A percentile compares a stretch with the other conserved stretches of the same genome.
Evolutionary conservation across 192 early-diverging fungal species (phyloP).

Genomic region (Lunasporangiospora selenospora): DNA sequence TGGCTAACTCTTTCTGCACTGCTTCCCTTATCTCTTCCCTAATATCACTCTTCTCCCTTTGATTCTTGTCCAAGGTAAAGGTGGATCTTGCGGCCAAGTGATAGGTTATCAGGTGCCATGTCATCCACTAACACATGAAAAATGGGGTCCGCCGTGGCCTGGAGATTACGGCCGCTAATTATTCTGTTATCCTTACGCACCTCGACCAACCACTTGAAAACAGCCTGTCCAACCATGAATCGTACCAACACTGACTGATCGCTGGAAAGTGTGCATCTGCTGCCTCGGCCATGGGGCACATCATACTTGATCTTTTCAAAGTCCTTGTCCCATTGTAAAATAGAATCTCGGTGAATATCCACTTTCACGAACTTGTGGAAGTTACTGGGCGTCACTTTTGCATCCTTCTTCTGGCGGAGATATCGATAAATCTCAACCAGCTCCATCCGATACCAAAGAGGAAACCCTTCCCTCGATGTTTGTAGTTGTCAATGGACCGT

Average conservation of each 20-base stretch:
- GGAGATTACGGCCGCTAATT: neutral
- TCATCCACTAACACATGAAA: neutral
- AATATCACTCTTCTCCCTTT: neutral
- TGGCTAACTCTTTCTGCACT: too few relatives aligned
- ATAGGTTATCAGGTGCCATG: neutral
- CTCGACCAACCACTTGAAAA: neutral
- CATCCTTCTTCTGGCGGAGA: neutral
- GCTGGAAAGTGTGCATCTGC: neutral
- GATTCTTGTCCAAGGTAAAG: neutral
- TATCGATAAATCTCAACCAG: too few relatives aligned
- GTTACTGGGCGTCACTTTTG: neutral
- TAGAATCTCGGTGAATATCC: neutral
- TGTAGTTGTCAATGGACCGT: neutral
- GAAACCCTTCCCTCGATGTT: neutral
- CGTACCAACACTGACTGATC: neutral
- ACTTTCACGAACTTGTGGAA: neutral
- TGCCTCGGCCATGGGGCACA: neutral
- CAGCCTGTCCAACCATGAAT: neutral
- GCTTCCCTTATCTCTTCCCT: neutral
- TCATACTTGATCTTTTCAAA: constrained; percentile 3
- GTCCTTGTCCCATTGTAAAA: neutral
- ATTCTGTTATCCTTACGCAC: neutral
- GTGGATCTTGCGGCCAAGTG: neutral
- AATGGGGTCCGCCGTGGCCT: neutral
- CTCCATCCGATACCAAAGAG: neutral